Conservation (phyloP, 2,329 filamentous ascomycete species). For the Epichloe sp. region DNA sequence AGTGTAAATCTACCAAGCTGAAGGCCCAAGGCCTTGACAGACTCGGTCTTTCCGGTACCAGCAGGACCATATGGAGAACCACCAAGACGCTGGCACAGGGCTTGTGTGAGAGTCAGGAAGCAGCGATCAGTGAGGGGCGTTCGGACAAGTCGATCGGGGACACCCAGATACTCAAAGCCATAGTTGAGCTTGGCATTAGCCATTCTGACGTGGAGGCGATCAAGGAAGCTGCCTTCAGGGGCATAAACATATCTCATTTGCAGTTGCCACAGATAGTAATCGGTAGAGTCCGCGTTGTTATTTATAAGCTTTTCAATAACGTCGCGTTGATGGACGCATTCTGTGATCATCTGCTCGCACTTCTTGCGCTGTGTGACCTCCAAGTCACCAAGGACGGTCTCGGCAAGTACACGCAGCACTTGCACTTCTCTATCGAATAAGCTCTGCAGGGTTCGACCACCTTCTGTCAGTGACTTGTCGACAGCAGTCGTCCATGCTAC, state of each 20-base stretch:
- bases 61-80: slow-evolving; percentile 95
- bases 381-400: slow-evolving; percentile 81
- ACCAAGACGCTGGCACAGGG: slow-evolving; percentile 84
- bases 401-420: slow-evolving; percentile 72
- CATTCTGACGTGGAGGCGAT: slow-evolving; percentile 86
- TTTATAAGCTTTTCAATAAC: slow-evolving; percentile 76
- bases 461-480: slow-evolving; percentile 59
- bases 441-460: slow-evolving; percentile 53
- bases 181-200: slow-evolving; percentile 92
- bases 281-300: slow-evolving; percentile 58
- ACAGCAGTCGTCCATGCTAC: slow-evolving; percentile 87
- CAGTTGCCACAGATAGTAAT: slow-evolving; percentile 83
- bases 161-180: slow-evolving; percentile 94
- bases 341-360: slow-evolving; percentile 96
- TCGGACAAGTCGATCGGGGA: slow-evolving; percentile 88
- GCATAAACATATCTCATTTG: slow-evolving; percentile 95
- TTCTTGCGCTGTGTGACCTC: slow-evolving; percentile 83
- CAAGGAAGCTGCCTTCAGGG: slow-evolving; percentile 64
- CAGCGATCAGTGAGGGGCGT: slow-evolving; percentile 96
- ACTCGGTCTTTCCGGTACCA: slow-evolving; percentile 97
- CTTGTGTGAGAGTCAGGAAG: slow-evolving; percentile 95
- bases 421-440: slow-evolving; percentile 75
- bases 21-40: slow-evolving; percentile 92
- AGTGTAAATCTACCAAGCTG: slow-evolving; percentile 95
- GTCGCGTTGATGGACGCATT: slow-evolving; percentile 96